Evolutionary conservation across 441 rosid genomes (phyloP), one percentile per base, ranked within the genome.

Genomic region (Gossypium davidsonii): DNA sequence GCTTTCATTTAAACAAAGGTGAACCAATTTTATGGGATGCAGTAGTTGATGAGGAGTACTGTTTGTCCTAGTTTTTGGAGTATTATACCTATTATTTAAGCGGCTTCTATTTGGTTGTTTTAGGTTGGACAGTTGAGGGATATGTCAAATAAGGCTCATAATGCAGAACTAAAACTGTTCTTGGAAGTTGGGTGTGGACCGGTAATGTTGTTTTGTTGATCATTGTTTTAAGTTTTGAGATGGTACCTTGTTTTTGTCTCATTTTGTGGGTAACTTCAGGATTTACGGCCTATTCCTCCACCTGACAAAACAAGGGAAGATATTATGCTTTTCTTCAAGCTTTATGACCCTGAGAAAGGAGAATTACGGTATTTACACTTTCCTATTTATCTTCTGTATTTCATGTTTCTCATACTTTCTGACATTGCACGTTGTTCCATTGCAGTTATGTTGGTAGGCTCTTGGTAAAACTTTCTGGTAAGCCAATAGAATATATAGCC

Each of bases 51-150:
- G 3, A 48, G 56, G 39, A 48, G 71, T 9, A 49, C 23, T 49
- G 39, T 49, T 48, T 48, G 44, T 25, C 70, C 42, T 67, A 67
- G 1, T 67, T 12, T 67, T 60, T 17, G 6, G 14, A 9, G n/a
- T 6, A 25, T 48, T 67, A 26, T 8, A 48, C 37, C 53, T 46
- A 1, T 67, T 39, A 21, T 64, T 46, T 39, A 58, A 15, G 12
- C 15, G 12, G 15, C 37, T 59, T 26, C 17, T 72, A 11, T 60
- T 71, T 59, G 42, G 37, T 78, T 57, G 18, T 71, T 83, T 64
- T 80, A 93, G 99, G 99, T 93, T 81, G 99, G 97, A 75, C 95
- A 90, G 72, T 83, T 95, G 82, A 89, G 89, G 79, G 99, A 95
- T 79, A 84, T 85, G 55, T 89, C 91, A 56, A 93, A 89, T 85